Conservation (phyloP, 108 stramenopile genomes). For the Fragilaria radians region DNA sequence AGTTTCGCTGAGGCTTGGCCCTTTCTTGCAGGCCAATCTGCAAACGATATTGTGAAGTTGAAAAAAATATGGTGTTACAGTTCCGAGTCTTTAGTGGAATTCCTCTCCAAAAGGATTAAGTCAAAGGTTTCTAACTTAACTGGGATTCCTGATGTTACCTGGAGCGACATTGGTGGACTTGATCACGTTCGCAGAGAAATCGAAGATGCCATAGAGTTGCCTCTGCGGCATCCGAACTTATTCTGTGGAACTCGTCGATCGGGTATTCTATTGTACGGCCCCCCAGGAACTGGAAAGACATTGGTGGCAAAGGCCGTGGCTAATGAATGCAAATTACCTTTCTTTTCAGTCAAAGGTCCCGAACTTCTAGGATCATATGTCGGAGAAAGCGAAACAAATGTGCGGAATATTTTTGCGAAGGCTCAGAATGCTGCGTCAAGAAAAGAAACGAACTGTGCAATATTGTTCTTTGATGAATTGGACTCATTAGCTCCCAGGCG, state of each 20-base stretch:
- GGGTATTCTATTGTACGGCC: constrained; percentile 86
- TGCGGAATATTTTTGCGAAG: constrained; percentile 77
- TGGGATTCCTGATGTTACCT: constrained; percentile 62
- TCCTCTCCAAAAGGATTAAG: constrained; percentile 7
- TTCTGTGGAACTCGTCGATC: constrained; percentile 75
- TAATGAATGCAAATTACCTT: constrained; percentile 92
- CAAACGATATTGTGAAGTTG: constrained; percentile 24
- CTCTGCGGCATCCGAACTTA: constrained; percentile 90
- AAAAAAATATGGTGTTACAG: background rate
- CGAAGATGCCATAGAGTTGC: constrained; percentile 96
- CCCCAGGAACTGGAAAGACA: constrained; percentile 94
- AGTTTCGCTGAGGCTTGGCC: constrained; percentile 2
- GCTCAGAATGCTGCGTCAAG: constrained; percentile 60
- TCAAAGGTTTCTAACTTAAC: constrained; percentile 13
- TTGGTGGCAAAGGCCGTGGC: constrained; percentile 99
- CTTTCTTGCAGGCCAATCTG: constrained; percentile 23
- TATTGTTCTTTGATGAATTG: constrained; percentile 96
- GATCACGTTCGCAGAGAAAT: constrained; percentile 92
- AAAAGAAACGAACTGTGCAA: constrained; percentile 37
- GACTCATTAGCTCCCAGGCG: constrained; percentile 94
- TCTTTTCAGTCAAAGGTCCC: constrained; percentile 92
- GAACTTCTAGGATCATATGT: constrained; percentile 95
- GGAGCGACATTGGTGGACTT: constrained; percentile 96
- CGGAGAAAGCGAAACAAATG: constrained; percentile 95
- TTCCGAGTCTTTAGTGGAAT: background rate